phyloP scores from a whole-genome alignment of 2,329 filamentous ascomycete genomes.

The Calonectria pseudoturangicola region DNA sequence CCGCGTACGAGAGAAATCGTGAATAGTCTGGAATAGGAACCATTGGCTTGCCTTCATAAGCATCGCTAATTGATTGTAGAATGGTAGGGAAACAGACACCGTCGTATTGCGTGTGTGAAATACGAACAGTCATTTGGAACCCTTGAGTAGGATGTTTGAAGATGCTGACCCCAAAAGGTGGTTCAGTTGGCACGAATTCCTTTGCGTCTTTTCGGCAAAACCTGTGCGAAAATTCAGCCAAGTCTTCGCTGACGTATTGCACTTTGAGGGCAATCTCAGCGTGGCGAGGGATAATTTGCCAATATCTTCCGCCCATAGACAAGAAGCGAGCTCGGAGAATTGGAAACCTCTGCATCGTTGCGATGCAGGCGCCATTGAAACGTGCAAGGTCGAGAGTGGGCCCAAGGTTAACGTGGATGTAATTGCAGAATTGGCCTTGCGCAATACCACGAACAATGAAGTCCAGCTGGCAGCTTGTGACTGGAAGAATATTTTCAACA shows the following conservation, averaged over 20 bases:
- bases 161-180: slow-evolving; percentile 43
- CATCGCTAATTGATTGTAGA: slow-evolving; percentile 48
- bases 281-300: slow-evolving; percentile 47
- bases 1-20: slow-evolving; percentile 28
- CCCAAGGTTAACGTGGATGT: slow-evolving; percentile 50
- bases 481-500: slow-evolving; percentile 42
- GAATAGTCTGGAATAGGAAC: slow-evolving; percentile 49
- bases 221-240: slow-evolving; percentile 36
- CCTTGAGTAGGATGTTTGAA: slow-evolving; percentile 44
- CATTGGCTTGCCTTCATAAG: background rate
- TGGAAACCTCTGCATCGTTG: slow-evolving; percentile 42
- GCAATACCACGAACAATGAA: slow-evolving; percentile 24
- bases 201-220: slow-evolving; percentile 39
- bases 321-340: slow-evolving; percentile 51
- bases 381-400: slow-evolving; percentile 39
- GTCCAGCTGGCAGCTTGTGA: slow-evolving; percentile 43
- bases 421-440: slow-evolving; percentile 46
- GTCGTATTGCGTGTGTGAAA: slow-evolving; percentile 70
- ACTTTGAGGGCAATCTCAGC: slow-evolving; percentile 30
- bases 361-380: slow-evolving; percentile 42
- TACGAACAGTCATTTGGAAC: slow-evolving; percentile 46
- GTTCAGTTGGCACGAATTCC: slow-evolving; percentile 20
- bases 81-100: slow-evolving; percentile 65
- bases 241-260: slow-evolving; percentile 34
- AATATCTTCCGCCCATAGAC: slow-evolving; percentile 38